Conservation (phyloP, 2,329 filamentous ascomycete species). For the Verruconis gallopava region DNA sequence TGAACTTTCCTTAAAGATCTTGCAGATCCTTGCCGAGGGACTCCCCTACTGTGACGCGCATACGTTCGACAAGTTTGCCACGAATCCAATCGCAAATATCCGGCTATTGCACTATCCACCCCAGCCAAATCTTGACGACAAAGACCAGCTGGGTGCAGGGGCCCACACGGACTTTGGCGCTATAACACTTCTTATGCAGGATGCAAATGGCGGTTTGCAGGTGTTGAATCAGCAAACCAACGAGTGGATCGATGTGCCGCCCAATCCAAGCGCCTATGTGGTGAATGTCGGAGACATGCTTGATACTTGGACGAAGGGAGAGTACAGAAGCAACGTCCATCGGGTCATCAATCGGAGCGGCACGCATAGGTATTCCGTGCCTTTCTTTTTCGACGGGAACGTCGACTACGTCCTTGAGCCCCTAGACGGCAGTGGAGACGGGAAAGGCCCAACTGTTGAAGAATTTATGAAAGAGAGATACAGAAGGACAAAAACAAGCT, state of each 20-base stretch:
- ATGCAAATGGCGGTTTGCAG: constrained; percentile 37
- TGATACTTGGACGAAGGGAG: constrained; percentile 36
- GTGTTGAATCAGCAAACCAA: constrained; percentile 33
- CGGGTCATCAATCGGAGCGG: constrained; percentile 41
- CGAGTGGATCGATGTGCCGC: constrained; percentile 29
- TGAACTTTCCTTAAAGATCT: background rate
- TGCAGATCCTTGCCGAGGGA: constrained; percentile 4
- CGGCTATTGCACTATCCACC: constrained; percentile 15
- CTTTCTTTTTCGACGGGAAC: constrained; percentile 44
- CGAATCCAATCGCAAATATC: constrained; percentile 5
- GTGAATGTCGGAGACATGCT: constrained; percentile 29
- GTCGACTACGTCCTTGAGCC: constrained; percentile 23
- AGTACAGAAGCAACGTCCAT: constrained; percentile 42
- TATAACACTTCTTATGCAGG: constrained; percentile 43
- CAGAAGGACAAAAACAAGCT: background rate
- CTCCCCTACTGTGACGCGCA: background rate
- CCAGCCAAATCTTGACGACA: constrained; percentile 1
- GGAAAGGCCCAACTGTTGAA: constrained; percentile 15
- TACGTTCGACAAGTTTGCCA: constrained; percentile 6
- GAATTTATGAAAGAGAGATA: constrained; percentile 18
- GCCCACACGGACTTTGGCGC: constrained; percentile 45
- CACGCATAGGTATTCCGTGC: constrained; percentile 42
- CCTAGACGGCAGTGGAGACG: constrained; percentile 11
- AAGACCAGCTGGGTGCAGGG: constrained; percentile 21
- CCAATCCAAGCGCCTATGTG: constrained; percentile 22